Percentiles rank a stretch among this genome's conserved stretches.
Evolutionary conservation across 306 rosid genomes (phyloP).

Genomic region (Luffa acutangula): DNA sequence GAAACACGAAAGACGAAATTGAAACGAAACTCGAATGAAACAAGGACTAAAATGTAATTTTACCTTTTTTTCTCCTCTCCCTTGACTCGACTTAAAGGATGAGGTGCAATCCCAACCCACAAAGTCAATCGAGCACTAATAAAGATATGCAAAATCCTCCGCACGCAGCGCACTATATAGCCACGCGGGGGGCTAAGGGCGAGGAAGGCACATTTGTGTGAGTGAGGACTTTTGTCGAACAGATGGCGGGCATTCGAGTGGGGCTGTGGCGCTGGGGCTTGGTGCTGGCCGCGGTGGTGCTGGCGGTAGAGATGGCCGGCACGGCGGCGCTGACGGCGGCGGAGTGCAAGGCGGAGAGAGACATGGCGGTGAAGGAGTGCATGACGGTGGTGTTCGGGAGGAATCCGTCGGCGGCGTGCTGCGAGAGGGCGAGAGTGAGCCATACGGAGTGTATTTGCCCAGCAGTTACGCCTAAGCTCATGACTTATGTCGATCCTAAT

Average conservation of each 20-base stretch:
- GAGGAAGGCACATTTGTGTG: not conserved
- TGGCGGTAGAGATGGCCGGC: not conserved
- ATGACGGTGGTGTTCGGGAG: conserved; percentile 6
- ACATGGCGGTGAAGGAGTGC: conserved; percentile 6
- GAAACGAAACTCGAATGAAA: too few relatives aligned
- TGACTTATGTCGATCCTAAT: conserved; percentile 4
- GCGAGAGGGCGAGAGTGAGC: conserved; percentile 11
- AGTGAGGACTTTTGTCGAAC: not conserved
- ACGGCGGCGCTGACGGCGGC: not conserved
- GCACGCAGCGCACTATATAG: not conserved
- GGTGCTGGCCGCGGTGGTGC: not conserved
- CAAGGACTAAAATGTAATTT: not conserved
- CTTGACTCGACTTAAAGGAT: not conserved
- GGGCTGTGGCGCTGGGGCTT: not conserved
- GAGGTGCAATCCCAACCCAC: not conserved
- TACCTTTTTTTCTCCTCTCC: not conserved
- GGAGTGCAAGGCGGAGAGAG: conserved; percentile 10
- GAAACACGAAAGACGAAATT: too few relatives aligned
- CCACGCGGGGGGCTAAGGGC: too few relatives aligned
- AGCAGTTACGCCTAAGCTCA: not conserved
- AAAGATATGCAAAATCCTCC: not conserved
- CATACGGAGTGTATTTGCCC: conserved; percentile 16
- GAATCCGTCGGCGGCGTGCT: conserved; percentile 12
- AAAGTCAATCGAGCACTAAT: not conserved
- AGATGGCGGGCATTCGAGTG: too few relatives aligned